Base-by-base conservation (phyloP, 176 grass and related monocot genomes). In the Stipa capillata region DNA sequence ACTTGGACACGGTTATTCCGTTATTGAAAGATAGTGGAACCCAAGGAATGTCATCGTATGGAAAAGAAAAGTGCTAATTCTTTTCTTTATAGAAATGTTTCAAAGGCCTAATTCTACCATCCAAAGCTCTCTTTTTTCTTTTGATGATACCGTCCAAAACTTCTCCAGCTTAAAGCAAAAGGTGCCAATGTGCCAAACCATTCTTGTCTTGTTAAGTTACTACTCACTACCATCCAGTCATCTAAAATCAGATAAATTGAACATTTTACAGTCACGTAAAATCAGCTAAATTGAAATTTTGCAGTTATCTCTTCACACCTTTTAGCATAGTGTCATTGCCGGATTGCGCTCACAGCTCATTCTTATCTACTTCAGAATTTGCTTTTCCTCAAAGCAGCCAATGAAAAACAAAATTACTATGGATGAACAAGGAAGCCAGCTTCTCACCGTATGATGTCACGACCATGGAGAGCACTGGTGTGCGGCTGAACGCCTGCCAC, bases 391-490 rank as follows among this genome's bases (percentile, higher is more conserved):
- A 43, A 73, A 65, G 79, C 73, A 49, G 37, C 65, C 74, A 66
- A 47, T 72, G 10, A 52, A 58, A 39, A 31, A 20, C 27, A 21
- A 57, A 33, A 35, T 57, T 56, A 7, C 4, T 24, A 24, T 25
- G 44, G 39, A 34, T 14, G 81, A 80, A 8, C 25, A 3, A 59
- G 66, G 40, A 73, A 59, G 34, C 12, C 66, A 60, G 40, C 14
- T 69, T 69, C 79, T 86, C 65, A 97, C 94, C 91, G 34, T 90
- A 90, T 11, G 87, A 87, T 45, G 87, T 89, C 33, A 94, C 65
- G 68, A 86, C 87, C 79, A 97, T 84, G 78, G 89, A 90, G 59
- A 97, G 88, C 73, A 94, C 94, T 7, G 95, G 83, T 52, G 91
- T 83, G 63, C 84, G 80, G 56, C 16, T 37, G 73, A 81, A 72